Base-by-base conservation (phyloP, 768 basidiomycete species). In the Lactifluus echinatus region DNA sequence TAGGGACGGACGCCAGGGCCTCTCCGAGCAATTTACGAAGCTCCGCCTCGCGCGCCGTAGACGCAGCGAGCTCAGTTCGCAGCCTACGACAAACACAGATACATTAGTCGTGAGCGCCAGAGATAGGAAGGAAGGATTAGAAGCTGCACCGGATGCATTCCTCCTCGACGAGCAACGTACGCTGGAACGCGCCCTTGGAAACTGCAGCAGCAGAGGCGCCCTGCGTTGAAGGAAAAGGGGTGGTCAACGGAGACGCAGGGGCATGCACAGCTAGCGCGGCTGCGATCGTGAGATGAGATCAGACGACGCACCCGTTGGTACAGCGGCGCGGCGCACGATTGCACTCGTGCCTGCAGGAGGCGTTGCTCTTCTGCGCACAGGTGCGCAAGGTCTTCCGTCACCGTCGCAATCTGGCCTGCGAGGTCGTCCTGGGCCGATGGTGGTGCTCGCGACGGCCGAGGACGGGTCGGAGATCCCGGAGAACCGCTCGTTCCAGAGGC, bases 131-230 rank as follows among this genome's bases (percentile, higher is more conserved):
- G 36, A 43, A 21, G 14, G 1, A 19, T n/a, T 11, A 24, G 21
- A 36, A 28, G 24, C 42, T 24, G 42, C 39, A 63, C 63, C 63
- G 36, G 39, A 63, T 62, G 46, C 63, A 63, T 40, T 63, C 63
- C n/a, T 55, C 61, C 26, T 63, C 63, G 5, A 62, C 31, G 28
- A 63, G 44, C 50, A 63, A 48, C 33, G 62, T 23, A 19, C 28
- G 36, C 24, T 28, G 34, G 37, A 63, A 63, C 8, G 54, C 34
- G 12, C 12, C n/a, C 34, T 49, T 17, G 15, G 31, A 31, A 48
- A 8, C 2, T 42, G 50, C 5, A 19, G 23, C 23, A 17, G 42
- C n/a, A 36, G 39, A 42, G 12, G 31, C 31, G 2, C 33, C 26
- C 24, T 55, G 33, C n/a, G 28, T n/a, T n/a, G n/a, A n/a, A n/a